Percentiles rank a stretch among this genome's conserved stretches.
Evolutionary conservation across 306 rosid genomes (phyloP).

Genomic region (Quercus agrifolia): DNA sequence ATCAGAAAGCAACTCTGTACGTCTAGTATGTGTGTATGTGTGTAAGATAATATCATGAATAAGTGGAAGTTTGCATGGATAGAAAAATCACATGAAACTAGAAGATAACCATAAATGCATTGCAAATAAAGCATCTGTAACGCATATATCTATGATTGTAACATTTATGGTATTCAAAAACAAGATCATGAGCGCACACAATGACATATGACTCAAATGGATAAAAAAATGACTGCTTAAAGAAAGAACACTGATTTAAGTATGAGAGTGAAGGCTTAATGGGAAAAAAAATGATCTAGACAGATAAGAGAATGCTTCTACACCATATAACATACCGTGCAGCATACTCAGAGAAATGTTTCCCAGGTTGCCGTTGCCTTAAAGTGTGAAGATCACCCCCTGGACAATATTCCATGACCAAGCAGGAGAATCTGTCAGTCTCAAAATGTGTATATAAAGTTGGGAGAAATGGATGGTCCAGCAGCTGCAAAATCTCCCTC

Average conservation of each 20-base stretch:
- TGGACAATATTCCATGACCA: conserved; percentile 99
- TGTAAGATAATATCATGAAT: neutral
- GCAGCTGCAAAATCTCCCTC: conserved; percentile 91
- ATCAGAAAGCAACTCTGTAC: neutral
- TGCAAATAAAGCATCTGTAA: neutral
- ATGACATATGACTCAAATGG: neutral
- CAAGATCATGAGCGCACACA: neutral
- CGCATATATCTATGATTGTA: conserved; percentile 16
- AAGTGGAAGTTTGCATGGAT: neutral
- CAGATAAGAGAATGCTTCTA: neutral
- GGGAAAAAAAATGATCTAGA: neutral
- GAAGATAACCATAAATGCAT: neutral
- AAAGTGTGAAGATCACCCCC: conserved; percentile 97
- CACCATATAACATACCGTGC: conserved; percentile 66
- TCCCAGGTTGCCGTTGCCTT: conserved; percentile 99
- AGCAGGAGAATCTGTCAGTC: conserved; percentile 92
- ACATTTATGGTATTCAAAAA: conserved; percentile 1
- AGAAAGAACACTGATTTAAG: neutral
- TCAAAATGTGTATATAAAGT: conserved; percentile 96
- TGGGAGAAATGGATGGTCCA: conserved; percentile 98
- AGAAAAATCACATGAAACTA: neutral
- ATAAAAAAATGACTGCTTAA: neutral
- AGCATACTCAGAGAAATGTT: conserved; percentile 98
- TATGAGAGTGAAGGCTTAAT: neutral
- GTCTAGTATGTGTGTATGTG: neutral